Evolutionary conservation across 495 filamentous ascomycete genomes (phyloP).

Genomic region (Penicillium herquei): DNA sequence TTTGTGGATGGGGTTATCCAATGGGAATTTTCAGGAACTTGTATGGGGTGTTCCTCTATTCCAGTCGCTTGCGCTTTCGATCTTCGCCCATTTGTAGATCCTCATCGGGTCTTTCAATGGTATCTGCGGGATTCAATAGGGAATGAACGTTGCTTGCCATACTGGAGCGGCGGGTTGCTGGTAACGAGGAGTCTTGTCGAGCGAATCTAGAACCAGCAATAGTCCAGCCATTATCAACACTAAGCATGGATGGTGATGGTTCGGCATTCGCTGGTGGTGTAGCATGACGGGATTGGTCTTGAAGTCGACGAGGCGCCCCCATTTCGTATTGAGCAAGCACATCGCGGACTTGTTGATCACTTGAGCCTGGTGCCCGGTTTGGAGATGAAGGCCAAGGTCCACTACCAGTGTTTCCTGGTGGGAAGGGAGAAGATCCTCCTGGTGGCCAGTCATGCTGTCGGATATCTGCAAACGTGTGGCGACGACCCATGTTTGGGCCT

Average conservation of each 20-base stretch:
- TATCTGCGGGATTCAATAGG: conserved; percentile 82
- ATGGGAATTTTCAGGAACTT: not conserved
- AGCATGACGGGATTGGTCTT: conserved; percentile 63
- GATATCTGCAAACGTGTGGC: conserved; percentile 96
- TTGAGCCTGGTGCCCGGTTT: conserved; percentile 60
- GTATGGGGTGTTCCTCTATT: conserved; percentile 30
- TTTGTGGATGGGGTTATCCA: not conserved
- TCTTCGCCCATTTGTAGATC: conserved; percentile 64
- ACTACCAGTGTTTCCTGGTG: conserved; percentile 26
- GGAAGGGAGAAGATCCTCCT: conserved; percentile 65
- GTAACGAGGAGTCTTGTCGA: conserved; percentile 49
- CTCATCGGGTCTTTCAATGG: conserved; percentile 68
- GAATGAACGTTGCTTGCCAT: conserved; percentile 78
- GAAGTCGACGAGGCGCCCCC: conserved; percentile 54
- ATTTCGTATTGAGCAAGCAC: conserved; percentile 82
- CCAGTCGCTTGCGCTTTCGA: conserved; percentile 76
- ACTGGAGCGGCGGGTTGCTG: conserved; percentile 67
- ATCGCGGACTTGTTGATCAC: conserved; percentile 79
- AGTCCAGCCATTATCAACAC: conserved; percentile 58
- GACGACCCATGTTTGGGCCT: conserved; percentile 67
- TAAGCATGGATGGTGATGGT: conserved; percentile 44
- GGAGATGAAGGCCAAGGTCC: conserved; percentile 87
- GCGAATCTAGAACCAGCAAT: conserved; percentile 48
- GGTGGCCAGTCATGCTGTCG: conserved; percentile 84
- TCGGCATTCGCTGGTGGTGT: conserved; percentile 63